A percentile compares a stretch with the other conserved stretches of the same genome.
Evolutionary conservation across 164 flowering plant species (phyloP).

Genomic region (Nymphaea thermarum): DNA sequence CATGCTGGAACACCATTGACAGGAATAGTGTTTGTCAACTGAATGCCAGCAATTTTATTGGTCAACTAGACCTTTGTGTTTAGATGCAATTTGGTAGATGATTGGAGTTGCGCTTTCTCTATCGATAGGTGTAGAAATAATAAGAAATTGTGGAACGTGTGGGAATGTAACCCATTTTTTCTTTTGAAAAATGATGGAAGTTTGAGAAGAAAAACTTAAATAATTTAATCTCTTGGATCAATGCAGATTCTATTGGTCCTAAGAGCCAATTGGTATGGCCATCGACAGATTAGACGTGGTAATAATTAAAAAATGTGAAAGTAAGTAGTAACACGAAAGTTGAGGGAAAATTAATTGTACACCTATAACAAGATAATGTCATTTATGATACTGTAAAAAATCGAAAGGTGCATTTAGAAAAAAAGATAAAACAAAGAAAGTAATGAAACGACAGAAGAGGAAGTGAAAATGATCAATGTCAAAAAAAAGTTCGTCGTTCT

Average conservation of each 20-base stretch:
- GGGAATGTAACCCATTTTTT: neutral
- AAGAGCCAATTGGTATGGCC: neutral
- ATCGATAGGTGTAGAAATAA: neutral
- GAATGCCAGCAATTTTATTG: constrained; percentile 5
- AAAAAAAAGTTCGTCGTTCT: too few species aligned
- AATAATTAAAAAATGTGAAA: too few species aligned
- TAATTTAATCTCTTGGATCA: too few species aligned
- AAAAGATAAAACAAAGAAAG: too few species aligned
- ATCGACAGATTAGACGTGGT: neutral
- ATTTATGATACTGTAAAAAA: too few species aligned
- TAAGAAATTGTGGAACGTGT: neutral
- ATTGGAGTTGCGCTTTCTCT: neutral
- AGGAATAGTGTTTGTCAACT: constrained; percentile 61
- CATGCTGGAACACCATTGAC: constrained; percentile 53
- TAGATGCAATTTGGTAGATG: neutral
- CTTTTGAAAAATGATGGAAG: neutral
- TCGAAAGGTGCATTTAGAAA: too few species aligned
- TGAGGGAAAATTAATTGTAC: too few species aligned
- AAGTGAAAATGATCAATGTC: too few species aligned
- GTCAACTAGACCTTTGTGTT: neutral
- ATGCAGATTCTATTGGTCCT: neutral
- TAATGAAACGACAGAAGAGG: too few species aligned
- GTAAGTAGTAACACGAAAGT: too few species aligned
- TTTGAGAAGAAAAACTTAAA: neutral
- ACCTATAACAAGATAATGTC: too few species aligned